Conservation (phyloP, 208 protist genomes). For the Crithidia fasciculata region DNA sequence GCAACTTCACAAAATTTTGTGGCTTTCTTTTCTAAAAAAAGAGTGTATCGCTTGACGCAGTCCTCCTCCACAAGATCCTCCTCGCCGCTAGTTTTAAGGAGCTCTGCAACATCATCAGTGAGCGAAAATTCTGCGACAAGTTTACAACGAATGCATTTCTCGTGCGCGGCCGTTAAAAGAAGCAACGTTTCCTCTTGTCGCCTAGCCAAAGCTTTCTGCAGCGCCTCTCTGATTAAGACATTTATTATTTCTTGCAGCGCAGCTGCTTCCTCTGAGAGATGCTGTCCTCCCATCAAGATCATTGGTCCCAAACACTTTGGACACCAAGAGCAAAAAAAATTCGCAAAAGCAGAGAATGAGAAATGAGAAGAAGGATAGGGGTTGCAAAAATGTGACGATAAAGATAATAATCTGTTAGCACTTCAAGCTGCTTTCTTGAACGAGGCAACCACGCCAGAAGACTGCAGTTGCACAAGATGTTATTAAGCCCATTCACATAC, state of each 20-base stretch:
- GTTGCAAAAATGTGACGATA: no score
- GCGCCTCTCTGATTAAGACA: background rate
- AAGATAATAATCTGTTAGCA: no score
- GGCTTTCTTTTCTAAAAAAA: background rate
- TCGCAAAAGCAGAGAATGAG: no score
- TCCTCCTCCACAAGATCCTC: conserved; percentile 24
- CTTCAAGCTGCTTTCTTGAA: no score
- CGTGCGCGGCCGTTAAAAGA: background rate
- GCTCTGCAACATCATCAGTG: background rate
- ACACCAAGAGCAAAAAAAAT: background rate
- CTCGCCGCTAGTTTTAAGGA: conserved; percentile 8
- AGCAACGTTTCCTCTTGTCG: conserved; percentile 1
- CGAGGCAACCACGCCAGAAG: no score
- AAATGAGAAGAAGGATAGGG: no score
- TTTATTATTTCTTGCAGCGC: background rate
- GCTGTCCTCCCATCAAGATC: background rate
- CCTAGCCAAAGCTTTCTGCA: background rate
- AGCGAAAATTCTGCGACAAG: no score
- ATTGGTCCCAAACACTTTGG: no score
- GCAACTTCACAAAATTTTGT: background rate
- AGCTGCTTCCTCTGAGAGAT: background rate
- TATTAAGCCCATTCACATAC: no score
- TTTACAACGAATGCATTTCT: background rate
- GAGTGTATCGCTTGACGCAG: conserved; percentile 14
- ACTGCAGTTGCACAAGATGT: no score